Percentiles rank a stretch among this genome's conserved stretches.
Evolutionary conservation across 345 rosid species (phyloP).

Genomic region (Brassica incana): DNA sequence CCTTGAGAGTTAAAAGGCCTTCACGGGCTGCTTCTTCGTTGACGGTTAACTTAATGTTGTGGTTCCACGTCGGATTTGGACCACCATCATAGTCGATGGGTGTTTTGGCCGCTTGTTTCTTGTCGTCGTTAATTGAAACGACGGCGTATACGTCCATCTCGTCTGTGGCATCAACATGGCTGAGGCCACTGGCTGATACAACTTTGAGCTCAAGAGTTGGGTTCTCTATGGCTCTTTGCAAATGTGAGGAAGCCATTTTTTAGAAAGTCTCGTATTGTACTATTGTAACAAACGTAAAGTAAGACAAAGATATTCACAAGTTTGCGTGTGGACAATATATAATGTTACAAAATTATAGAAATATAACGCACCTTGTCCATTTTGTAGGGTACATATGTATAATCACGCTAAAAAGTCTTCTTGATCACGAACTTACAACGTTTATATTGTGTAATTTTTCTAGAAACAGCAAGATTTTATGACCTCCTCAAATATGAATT

Average conservation of each 20-base stretch:
- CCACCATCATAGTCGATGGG: slow-evolving; percentile 54
- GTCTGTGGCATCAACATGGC: slow-evolving; percentile 47
- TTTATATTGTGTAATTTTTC: background rate
- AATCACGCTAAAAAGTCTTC: background rate
- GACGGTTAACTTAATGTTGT: slow-evolving; percentile 57
- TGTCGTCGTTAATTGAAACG: slow-evolving; percentile 52
- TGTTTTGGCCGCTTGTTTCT: slow-evolving; percentile 49
- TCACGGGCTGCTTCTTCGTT: slow-evolving; percentile 46
- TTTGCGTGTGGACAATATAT: slow-evolving; percentile 2
- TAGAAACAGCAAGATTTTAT: background rate
- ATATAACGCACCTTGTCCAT: background rate
- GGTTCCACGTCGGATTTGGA: slow-evolving; percentile 68
- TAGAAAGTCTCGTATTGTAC: background rate
- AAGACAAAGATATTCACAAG: background rate
- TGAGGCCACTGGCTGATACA: slow-evolving; percentile 54
- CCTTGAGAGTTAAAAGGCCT: slow-evolving; percentile 43
- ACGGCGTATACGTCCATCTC: slow-evolving; percentile 70
- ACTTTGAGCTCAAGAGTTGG: slow-evolving; percentile 60
- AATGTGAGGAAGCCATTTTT: slow-evolving; percentile 12
- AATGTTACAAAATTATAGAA: background rate
- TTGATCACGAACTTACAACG: background rate
- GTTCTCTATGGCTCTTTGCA: slow-evolving; percentile 43
- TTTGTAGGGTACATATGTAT: background rate
- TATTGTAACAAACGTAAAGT: background rate
- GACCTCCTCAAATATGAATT: background rate